Percentiles rank a stretch among this genome's conserved stretches.
These are phyloP conservation scores for Neurospora tetraspora DNA, from an alignment of 495 filamentous ascomycete genomes.

Conservation along the genomic window DNA sequence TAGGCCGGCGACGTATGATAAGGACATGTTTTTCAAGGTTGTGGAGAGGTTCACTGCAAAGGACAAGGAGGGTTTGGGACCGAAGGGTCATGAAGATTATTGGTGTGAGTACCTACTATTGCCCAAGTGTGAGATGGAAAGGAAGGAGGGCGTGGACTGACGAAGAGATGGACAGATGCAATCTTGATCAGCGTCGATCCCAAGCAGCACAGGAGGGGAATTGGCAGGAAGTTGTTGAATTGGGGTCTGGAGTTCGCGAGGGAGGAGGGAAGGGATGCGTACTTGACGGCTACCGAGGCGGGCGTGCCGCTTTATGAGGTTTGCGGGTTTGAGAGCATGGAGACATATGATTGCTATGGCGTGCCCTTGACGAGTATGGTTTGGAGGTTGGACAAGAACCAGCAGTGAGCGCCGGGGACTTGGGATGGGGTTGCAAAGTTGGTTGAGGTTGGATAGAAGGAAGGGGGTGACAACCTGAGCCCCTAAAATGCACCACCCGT, in stretches of 20 bases:
- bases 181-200: conserved; percentile 13
- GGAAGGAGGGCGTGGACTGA: neutral
- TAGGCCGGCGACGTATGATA: neutral
- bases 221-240: conserved; percentile 15
- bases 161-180: conserved; percentile 9
- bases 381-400: neutral
- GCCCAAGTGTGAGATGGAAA: neutral
- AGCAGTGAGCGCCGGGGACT: neutral
- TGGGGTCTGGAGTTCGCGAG: conserved; percentile 12
- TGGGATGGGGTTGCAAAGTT: neutral
- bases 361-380: neutral
- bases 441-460: neutral
- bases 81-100: neutral
- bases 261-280: conserved; percentile 5
- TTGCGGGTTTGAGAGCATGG: conserved; percentile 9
- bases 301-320: conserved; percentile 11
- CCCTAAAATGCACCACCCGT: too few species aligned
- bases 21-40: neutral
- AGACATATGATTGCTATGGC: neutral
- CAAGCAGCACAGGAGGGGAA: conserved; percentile 12
- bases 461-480: too few species aligned
- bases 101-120: neutral
- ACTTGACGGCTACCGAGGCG: conserved; percentile 9
- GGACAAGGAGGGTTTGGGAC: conserved; percentile 1
- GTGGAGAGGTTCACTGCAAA: neutral